Evolutionary conservation across 2,329 filamentous ascomycete species (phyloP).

Genomic region (Cryphonectria parasitica): DNA sequence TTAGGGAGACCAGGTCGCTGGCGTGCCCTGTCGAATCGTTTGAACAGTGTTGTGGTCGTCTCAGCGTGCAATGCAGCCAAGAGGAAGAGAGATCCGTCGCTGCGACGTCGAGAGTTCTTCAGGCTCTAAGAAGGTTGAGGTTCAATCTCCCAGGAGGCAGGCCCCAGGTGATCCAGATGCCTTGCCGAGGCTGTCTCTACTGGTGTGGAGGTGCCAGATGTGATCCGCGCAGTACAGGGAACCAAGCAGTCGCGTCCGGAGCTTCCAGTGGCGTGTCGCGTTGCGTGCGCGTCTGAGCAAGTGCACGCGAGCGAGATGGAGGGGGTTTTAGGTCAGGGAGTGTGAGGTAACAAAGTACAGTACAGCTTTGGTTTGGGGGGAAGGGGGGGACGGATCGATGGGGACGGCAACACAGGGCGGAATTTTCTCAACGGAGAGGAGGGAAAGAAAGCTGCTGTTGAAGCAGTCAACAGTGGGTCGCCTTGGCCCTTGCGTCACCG

Average conservation of each 20-base stretch:
- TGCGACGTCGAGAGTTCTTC: not conserved
- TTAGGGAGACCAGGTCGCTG: not conserved
- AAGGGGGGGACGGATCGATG: slow-evolving; percentile 6
- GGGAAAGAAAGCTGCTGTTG: not conserved
- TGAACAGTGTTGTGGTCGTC: not conserved
- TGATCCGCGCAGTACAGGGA: not conserved
- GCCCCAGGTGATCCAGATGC: not conserved
- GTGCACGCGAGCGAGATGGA: slow-evolving; percentile 16
- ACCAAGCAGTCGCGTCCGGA: not conserved
- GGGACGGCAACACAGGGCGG: slow-evolving; percentile 20
- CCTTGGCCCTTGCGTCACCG: not conserved
- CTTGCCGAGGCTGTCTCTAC: not conserved
- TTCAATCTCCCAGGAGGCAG: not conserved
- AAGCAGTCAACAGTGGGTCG: not conserved
- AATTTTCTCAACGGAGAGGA: slow-evolving; percentile 22
- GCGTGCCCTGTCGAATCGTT: not conserved
- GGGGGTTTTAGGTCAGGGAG: slow-evolving; percentile 5
- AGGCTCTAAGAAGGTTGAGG: not conserved
- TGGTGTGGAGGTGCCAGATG: slow-evolving; percentile 6
- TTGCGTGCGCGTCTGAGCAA: slow-evolving; percentile 6
- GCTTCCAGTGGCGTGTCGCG: slow-evolving; percentile 12
- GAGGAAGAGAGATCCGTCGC: not conserved
- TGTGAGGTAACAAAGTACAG: slow-evolving; percentile 15
- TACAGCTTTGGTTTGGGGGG: slow-evolving; percentile 20
- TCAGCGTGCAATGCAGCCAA: not conserved